Percentiles rank a stretch among this genome's conserved stretches.
Conservation (phyloP, 225 moss, liverwort and hornwort species). For the Bryoerythrophyllum caledonicum region DNA sequence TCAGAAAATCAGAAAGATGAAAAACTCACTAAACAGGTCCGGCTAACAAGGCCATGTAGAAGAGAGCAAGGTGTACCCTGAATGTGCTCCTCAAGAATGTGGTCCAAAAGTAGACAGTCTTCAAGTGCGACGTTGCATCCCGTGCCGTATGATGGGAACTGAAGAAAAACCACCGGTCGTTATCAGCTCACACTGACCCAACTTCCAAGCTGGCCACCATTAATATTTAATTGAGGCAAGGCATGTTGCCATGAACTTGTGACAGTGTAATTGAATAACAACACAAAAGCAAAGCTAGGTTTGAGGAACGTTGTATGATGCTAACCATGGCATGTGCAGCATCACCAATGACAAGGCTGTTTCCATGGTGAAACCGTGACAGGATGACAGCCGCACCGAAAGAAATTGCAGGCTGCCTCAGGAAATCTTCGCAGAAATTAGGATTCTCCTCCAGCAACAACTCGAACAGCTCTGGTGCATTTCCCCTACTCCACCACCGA, state of each 20-base stretch:
- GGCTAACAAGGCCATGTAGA: not conserved
- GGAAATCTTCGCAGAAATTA: constrained; percentile 46
- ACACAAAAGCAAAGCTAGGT: not conserved
- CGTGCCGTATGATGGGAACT: constrained; percentile 52
- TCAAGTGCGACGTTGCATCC: constrained; percentile 61
- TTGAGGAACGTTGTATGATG: not conserved
- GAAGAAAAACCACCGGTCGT: not conserved
- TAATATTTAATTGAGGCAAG: not conserved
- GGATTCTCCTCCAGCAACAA: constrained; percentile 44
- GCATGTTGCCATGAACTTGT: not conserved
- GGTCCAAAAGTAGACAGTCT: constrained; percentile 49
- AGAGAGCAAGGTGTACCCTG: constrained; percentile 27
- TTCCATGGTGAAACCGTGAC: constrained; percentile 48
- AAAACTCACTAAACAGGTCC: not conserved
- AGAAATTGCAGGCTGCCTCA: constrained; percentile 46
- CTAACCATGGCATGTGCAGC: constrained; percentile 61
- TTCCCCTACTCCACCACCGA: constrained; percentile 31
- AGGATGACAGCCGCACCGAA: constrained; percentile 50
- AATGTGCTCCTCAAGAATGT: constrained; percentile 33
- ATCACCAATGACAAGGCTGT: constrained; percentile 48
- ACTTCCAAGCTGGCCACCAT: not conserved
- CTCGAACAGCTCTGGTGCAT: constrained; percentile 50
- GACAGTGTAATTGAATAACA: not conserved
- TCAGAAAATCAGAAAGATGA: constrained; percentile 9
- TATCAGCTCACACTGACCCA: constrained; percentile 8